Evolutionary conservation across 2,329 filamentous ascomycete species (phyloP).

Genomic region (Colletotrichum sp.): DNA sequence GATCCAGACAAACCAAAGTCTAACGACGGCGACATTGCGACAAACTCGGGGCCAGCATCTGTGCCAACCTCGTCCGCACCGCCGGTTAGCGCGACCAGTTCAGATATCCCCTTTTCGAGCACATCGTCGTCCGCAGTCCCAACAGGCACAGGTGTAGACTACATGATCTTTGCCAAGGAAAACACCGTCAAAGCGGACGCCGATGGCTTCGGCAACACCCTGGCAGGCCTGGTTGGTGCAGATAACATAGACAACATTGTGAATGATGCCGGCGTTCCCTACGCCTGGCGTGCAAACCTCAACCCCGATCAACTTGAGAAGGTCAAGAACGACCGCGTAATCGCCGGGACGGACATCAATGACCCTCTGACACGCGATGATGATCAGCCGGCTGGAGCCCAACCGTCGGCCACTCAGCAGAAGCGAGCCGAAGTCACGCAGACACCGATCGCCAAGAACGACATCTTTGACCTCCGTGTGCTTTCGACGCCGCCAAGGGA

Average conservation of each 20-base stretch:
- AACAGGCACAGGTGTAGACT: background rate
- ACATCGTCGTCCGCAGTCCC: background rate
- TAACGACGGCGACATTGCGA: background rate
- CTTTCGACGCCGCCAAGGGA: background rate
- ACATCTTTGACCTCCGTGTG: background rate
- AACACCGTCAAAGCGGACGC: background rate
- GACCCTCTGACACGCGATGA: background rate
- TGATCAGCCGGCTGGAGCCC: background rate
- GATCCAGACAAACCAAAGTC: background rate
- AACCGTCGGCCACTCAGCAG: background rate
- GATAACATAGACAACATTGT: background rate
- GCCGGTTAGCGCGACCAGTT: background rate
- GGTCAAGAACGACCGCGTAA: background rate
- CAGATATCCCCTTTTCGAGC: background rate
- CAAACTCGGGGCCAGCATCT: background rate
- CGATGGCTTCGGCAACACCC: background rate
- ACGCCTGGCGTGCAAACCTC: background rate
- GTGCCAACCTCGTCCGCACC: background rate
- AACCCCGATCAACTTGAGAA: background rate
- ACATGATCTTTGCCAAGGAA: background rate
- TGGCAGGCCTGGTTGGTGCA: background rate
- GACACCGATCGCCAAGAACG: background rate
- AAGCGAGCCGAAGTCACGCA: background rate
- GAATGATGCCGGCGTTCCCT: background rate
- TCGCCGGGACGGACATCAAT: background rate